phyloP scores from a whole-genome alignment of 352 stramenopile species.

The Peronospora tabacina region DNA sequence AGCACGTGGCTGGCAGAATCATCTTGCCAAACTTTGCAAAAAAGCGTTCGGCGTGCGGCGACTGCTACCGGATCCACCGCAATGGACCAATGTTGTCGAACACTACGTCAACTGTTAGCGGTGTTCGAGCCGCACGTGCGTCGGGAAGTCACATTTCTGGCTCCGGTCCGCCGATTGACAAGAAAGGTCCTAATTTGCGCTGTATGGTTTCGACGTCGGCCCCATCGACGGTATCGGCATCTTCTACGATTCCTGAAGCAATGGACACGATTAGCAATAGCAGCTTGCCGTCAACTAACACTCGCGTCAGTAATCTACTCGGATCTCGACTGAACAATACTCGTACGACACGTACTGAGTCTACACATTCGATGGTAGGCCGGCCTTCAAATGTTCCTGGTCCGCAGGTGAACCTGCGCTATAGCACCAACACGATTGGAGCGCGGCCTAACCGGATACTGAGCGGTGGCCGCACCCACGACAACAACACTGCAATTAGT shows the following conservation, averaged over 20 bases:
- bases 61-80: constrained; percentile 65
- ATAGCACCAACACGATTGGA: constrained; percentile 33
- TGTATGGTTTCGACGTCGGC: constrained; percentile 11
- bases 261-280: constrained; percentile 26
- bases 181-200: constrained; percentile 22
- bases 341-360: constrained; percentile 35
- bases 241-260: constrained; percentile 21
- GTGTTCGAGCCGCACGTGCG: constrained; percentile 15
- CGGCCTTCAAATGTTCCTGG: constrained; percentile 38
- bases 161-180: constrained; percentile 19
- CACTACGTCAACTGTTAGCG: constrained; percentile 12
- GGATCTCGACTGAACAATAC: constrained; percentile 17
- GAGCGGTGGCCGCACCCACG: constrained; percentile 21
- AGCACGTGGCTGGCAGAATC: constrained; percentile 72
- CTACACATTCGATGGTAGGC: constrained; percentile 40
- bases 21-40: constrained; percentile 48
- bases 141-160: constrained; percentile 23
- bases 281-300: constrained; percentile 24
- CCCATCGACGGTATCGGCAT: constrained; percentile 23
- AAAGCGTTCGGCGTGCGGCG: constrained; percentile 66
- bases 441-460: constrained; percentile 18
- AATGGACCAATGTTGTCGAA: constrained; percentile 42
- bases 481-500: constrained; percentile 33
- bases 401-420: constrained; percentile 45
- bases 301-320: constrained; percentile 15